These are phyloP conservation scores for Lasiosphaeria ovina DNA, from an alignment of 495 filamentous ascomycete genomes.

Conservation along the genomic window DNA sequence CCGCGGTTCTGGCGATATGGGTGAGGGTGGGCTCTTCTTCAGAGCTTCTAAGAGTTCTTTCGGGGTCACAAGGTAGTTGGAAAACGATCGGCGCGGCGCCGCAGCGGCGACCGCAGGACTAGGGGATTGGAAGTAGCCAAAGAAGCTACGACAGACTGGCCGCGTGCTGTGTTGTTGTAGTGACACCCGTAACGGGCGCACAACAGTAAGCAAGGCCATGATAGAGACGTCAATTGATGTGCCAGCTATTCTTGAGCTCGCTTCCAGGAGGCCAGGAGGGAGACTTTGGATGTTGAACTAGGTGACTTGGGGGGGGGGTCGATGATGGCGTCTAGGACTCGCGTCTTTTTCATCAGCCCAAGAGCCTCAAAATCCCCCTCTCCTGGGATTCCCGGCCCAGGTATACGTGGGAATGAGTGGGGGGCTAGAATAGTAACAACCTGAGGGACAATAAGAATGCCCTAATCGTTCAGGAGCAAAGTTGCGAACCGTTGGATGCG, in stretches of 20 bases:
- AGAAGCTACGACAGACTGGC: constrained; percentile 19
- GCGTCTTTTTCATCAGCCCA: too few relatives aligned
- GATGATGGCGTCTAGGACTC: too few relatives aligned
- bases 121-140: constrained; percentile 16
- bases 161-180: constrained; percentile 28
- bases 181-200: constrained; percentile 38
- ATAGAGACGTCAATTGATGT: constrained; percentile 15
- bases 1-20: constrained; percentile 72
- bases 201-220: constrained; percentile 40
- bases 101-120: neutral
- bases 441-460: too few relatives aligned
- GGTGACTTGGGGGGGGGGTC: neutral
- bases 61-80: constrained; percentile 81
- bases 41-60: constrained; percentile 76
- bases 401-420: too few relatives aligned
- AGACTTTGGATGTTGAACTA: neutral
- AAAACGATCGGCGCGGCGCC: constrained; percentile 50
- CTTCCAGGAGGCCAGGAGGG: neutral
- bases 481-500: too few relatives aligned
- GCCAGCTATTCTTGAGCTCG: constrained; percentile 1
- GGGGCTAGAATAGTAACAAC: too few relatives aligned
- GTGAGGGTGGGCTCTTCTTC: constrained; percentile 68
- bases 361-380: too few relatives aligned
- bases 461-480: too few relatives aligned
- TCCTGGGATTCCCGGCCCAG: too few relatives aligned